phyloP scores from a whole-genome alignment of 495 filamentous ascomycete genomes.

The Podospora comata region DNA sequence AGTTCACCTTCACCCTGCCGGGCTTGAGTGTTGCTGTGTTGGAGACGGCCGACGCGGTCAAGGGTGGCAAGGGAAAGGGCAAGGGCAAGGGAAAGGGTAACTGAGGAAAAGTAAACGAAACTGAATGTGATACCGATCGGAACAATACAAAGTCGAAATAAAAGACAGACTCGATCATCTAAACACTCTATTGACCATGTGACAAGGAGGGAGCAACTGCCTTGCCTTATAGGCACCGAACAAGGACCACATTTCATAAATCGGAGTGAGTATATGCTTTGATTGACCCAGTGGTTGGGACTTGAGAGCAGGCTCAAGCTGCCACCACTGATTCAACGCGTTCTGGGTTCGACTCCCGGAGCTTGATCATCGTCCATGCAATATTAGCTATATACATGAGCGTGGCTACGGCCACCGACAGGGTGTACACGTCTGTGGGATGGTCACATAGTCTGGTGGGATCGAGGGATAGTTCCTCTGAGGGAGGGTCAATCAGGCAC shows the following conservation, averaged over 20 bases:
- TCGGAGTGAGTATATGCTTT: neutral
- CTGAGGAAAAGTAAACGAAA: neutral
- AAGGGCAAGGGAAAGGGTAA: conserved; percentile 3
- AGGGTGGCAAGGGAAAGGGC: neutral
- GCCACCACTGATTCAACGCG: neutral
- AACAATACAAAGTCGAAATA: neutral
- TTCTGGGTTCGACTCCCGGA: neutral
- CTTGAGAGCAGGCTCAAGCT: neutral
- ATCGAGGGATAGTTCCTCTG: neutral
- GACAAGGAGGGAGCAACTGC: neutral
- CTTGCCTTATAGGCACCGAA: neutral
- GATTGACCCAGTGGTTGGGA: neutral
- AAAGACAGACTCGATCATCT: neutral
- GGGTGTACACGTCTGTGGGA: neutral
- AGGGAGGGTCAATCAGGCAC: neutral
- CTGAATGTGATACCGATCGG: neutral
- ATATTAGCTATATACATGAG: neutral
- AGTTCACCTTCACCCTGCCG: conserved; percentile 49
- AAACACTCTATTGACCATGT: neutral
- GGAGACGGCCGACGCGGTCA: conserved; percentile 25
- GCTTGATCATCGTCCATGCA: neutral
- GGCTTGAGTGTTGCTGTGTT: conserved; percentile 54
- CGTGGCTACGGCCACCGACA: neutral
- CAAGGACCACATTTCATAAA: neutral
- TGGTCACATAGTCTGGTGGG: neutral